A percentile compares a stretch with the other conserved stretches of the same genome.
These are phyloP conservation scores for Aspergillus diversus DNA, from an alignment of 495 filamentous ascomycete species.

Conservation along the genomic window DNA sequence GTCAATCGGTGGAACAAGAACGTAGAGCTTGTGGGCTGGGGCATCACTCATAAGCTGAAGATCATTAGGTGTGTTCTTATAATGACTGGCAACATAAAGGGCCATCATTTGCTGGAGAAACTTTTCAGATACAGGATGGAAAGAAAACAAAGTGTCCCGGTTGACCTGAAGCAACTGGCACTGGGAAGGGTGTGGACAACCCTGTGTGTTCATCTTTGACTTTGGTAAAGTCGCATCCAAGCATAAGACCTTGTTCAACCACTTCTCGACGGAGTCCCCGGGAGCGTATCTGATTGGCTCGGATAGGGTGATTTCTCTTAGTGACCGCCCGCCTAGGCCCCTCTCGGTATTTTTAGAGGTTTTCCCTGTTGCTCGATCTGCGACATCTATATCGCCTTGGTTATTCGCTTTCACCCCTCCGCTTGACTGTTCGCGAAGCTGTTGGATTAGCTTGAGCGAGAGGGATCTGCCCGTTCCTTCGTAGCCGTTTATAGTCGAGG, in stretches of 20 bases:
- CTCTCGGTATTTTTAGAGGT: constrained; percentile 64
- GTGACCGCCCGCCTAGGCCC: constrained; percentile 70
- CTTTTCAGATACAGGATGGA: constrained; percentile 95
- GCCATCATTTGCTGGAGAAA: constrained; percentile 99
- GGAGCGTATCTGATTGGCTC: constrained; percentile 95
- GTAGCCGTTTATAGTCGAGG: constrained; percentile 98
- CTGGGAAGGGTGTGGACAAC: constrained; percentile 85
- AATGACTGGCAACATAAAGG: constrained; percentile 96
- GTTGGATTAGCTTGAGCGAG: constrained; percentile 95
- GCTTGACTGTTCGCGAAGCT: constrained; percentile 90
- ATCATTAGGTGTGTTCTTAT: constrained; percentile 98
- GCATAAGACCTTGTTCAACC: constrained; percentile 94
- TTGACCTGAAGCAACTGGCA: constrained; percentile 94
- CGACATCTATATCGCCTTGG: constrained; percentile 63
- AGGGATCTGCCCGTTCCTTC: constrained; percentile 96
- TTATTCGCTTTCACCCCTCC: constrained; percentile 53
- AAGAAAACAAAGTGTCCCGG: constrained; percentile 96
- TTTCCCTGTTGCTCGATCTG: constrained; percentile 73
- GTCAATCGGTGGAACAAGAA: constrained; percentile 84
- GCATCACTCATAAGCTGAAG: constrained; percentile 97
- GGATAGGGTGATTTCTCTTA: constrained; percentile 87
- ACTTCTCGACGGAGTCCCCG: constrained; percentile 90
- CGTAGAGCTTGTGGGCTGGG: constrained; percentile 94
- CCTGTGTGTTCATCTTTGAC: constrained; percentile 72
- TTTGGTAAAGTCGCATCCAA: constrained; percentile 86